Conservation (phyloP, 345 rosid genomes). For the Laguncularia racemosa region DNA sequence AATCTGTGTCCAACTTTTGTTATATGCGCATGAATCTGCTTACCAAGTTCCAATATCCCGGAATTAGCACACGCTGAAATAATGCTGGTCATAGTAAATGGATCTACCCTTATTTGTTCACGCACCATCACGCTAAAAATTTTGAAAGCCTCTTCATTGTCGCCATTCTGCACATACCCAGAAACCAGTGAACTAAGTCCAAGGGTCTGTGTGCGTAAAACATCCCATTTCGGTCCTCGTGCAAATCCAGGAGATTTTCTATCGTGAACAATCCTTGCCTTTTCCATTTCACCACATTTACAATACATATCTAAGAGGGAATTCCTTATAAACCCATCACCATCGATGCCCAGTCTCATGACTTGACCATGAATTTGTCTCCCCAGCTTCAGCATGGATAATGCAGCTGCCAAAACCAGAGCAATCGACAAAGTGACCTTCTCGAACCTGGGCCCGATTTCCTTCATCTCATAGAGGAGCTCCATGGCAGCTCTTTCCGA, state of each 20-base stretch:
- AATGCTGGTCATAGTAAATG: conserved; percentile 41
- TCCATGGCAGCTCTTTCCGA: conserved; percentile 26
- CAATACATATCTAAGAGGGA: conserved; percentile 45
- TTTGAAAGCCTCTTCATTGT: conserved; percentile 28
- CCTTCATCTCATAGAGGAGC: conserved; percentile 34
- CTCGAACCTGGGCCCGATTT: conserved; percentile 22
- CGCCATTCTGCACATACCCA: conserved; percentile 37
- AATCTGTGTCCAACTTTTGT: conserved; percentile 35
- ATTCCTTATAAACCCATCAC: conserved; percentile 29
- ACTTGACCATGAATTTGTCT: conserved; percentile 35
- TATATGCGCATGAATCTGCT: conserved; percentile 36
- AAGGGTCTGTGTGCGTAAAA: conserved; percentile 19
- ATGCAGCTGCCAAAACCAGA: conserved; percentile 32
- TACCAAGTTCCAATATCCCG: conserved; percentile 30
- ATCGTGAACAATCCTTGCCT: conserved; percentile 19
- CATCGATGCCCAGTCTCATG: conserved; percentile 18
- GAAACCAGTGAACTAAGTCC: conserved; percentile 43
- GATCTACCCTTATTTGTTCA: conserved; percentile 22
- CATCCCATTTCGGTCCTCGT: conserved; percentile 5
- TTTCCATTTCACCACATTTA: conserved; percentile 34
- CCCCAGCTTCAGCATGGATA: conserved; percentile 26
- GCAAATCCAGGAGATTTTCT: conserved; percentile 8
- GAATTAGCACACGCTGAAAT: conserved; percentile 34
- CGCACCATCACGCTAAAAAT: conserved; percentile 26
- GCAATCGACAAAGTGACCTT: conserved; percentile 33